Evolutionary conservation across 2,329 filamentous ascomycete species (phyloP).

Genomic region (Pestalotiopsis sp.): DNA sequence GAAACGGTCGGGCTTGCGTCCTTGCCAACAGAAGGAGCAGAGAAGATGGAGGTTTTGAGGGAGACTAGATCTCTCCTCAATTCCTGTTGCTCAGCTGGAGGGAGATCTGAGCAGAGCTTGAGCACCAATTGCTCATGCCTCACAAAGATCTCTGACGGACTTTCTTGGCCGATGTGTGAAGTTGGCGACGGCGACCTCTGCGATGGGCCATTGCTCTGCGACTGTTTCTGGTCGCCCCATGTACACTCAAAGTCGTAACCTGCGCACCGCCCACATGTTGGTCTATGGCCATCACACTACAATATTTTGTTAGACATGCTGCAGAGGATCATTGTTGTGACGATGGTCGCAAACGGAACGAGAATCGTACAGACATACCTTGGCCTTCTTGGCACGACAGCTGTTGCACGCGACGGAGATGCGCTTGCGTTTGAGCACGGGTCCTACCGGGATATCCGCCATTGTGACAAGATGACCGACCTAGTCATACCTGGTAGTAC

Average conservation of each 20-base stretch:
- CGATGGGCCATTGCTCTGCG: neutral
- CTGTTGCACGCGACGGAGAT: neutral
- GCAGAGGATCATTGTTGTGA: too few relatives aligned
- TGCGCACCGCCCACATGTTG: slow-evolving; percentile 25
- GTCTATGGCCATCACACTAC: slow-evolving; percentile 13
- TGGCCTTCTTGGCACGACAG: neutral
- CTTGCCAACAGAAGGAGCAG: neutral
- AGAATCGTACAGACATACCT: neutral
- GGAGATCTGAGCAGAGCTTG: neutral
- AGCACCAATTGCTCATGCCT: neutral
- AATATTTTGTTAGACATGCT: neutral
- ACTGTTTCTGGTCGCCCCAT: slow-evolving; percentile 12
- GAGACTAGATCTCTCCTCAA: neutral
- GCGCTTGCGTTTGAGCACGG: neutral
- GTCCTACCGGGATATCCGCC: neutral
- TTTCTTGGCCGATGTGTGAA: neutral
- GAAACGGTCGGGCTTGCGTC: neutral
- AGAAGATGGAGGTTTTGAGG: neutral
- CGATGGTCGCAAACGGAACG: too few relatives aligned
- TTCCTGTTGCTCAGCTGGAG: neutral
- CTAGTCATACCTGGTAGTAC: too few relatives aligned
- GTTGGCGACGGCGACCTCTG: neutral
- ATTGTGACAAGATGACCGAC: slow-evolving; percentile 7
- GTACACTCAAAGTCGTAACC: slow-evolving; percentile 26
- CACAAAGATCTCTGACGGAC: neutral